Conservation (phyloP, 176 grass and related monocot genomes). For the Ensete glaucum region DNA sequence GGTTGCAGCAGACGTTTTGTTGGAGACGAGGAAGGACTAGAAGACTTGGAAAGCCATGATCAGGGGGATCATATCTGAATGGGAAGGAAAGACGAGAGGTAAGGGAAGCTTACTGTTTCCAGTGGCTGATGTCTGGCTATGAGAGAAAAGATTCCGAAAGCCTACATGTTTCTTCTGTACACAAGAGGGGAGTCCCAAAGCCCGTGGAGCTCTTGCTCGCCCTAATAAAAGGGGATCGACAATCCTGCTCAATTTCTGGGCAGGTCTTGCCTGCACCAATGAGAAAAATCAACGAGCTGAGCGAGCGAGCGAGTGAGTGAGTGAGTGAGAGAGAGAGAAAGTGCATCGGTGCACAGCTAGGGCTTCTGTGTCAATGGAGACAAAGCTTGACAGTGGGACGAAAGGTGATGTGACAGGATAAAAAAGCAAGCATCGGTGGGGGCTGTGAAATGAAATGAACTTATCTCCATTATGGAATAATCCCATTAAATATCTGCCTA, state of each 20-base stretch:
- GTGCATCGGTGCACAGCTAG: not conserved
- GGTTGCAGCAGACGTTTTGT: too few species aligned
- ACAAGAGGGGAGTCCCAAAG: not conserved
- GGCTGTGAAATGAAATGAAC: not conserved
- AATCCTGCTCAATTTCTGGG: not conserved
- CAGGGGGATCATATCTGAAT: too few species aligned
- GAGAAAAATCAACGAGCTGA: not conserved
- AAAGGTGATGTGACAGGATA: constrained; percentile 12
- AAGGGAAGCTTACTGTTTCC: not conserved
- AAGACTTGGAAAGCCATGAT: too few species aligned
- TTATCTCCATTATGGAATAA: not conserved
- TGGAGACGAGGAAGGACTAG: too few species aligned
- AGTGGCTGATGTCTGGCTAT: not conserved
- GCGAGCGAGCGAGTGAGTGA: not conserved
- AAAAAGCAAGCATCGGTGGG: not conserved
- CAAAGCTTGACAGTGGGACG: constrained; percentile 9
- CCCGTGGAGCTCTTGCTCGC: not conserved
- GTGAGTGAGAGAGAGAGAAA: not conserved
- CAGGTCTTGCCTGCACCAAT: not conserved
- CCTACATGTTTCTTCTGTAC: constrained; percentile 6
- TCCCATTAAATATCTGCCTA: not conserved
- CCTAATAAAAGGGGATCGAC: not conserved
- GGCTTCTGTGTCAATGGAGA: constrained; percentile 4
- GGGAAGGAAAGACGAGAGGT: not conserved
- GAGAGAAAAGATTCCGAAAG: not conserved